Base-by-base conservation (phyloP, 192 early-diverging fungal genomes). In the Geranomyces michiganensis region DNA sequence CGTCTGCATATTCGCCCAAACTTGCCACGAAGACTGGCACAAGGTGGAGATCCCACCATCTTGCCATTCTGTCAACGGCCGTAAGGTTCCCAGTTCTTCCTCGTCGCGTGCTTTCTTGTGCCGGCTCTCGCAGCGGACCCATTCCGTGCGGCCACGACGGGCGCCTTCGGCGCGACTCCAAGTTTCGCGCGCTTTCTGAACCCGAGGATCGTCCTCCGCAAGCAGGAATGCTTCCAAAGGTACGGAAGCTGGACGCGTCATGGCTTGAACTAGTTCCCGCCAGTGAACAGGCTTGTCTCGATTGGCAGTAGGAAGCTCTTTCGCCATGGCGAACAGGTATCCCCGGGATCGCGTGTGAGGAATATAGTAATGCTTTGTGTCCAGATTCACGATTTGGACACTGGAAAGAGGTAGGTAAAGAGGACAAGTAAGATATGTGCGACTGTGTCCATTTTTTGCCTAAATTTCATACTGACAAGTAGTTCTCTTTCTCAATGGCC, bases 331-430 rank as follows among this genome's bases (percentile, higher is more conserved):
- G 36, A 83, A 62, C 2, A 83, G 74, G 60, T 83, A 83, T 19
- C 76, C 81, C 8, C 81, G 76, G 14, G 69, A 72, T 21, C 81
- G 68, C 15, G 81, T 83, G 60, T 80, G 78, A n/a, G 81, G 81
- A 45, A 83, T 83, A 60, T 80, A 83, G 51, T 73, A 83, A 17
- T 74, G 44, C 60, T 83, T 83, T 8, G 81, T 83, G 64, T 83
- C 81, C 8, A 80, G 41, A 0, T 74, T 53, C 24, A 56, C 60
- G 45, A 62, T 58, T 9, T 41, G 24, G 2, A 70, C 81, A 21
- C 56, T 30, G 36, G 78, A 21, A 76, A 61, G 66, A 67, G 76
- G 70, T 10, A 47, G 46, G 46, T 47, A 47, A 47, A 47, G 12
- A 47, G 19, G 19, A 47, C 12, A 19, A 47, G 10, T 19, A 47